phyloP scores from a whole-genome alignment of 2,329 filamentous ascomycete species.

The Hymenoscyphus scutula region DNA sequence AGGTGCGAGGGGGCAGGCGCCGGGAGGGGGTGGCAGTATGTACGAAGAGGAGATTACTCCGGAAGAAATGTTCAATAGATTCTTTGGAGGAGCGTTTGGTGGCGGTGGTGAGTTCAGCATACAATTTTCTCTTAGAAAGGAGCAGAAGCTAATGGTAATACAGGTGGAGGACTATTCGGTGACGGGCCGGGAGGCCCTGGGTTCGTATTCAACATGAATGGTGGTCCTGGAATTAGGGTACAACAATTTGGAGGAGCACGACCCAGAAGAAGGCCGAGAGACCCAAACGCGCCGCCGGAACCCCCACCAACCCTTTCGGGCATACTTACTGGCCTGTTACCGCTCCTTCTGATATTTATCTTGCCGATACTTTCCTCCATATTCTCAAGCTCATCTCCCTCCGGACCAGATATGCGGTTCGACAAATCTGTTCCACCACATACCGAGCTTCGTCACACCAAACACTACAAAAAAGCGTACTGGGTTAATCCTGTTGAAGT shows the following conservation, averaged over 20 bases:
- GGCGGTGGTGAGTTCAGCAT: constrained; percentile 50
- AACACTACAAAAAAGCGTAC: constrained; percentile 73
- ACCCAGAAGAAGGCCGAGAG: constrained; percentile 72
- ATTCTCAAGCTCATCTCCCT: constrained; percentile 56
- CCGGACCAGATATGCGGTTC: constrained; percentile 72
- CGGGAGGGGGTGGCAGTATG: constrained; percentile 56
- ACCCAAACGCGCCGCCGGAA: constrained; percentile 53
- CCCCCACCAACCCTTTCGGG: constrained; percentile 48
- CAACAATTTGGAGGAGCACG: constrained; percentile 88
- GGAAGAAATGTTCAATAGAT: constrained; percentile 94
- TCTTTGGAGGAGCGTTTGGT: constrained; percentile 65
- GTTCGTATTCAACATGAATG: constrained; percentile 94
- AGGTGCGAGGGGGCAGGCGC: constrained; percentile 28
- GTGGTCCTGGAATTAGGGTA: constrained; percentile 86
- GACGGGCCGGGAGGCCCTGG: constrained; percentile 79
- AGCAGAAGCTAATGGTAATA: constrained; percentile 18
- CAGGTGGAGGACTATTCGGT: constrained; percentile 59
- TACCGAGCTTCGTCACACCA: constrained; percentile 70
- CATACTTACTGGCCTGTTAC: constrained; percentile 73
- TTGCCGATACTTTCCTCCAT: constrained; percentile 79
- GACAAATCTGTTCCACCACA: constrained; percentile 68
- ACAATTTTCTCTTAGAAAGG: not conserved
- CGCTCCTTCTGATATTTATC: constrained; percentile 85
- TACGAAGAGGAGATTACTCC: constrained; percentile 93
- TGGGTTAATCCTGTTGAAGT: constrained; percentile 81